Evolutionary conservation across 129 eudicot species (phyloP).

Genomic region (Kitagawia praeruptora): DNA sequence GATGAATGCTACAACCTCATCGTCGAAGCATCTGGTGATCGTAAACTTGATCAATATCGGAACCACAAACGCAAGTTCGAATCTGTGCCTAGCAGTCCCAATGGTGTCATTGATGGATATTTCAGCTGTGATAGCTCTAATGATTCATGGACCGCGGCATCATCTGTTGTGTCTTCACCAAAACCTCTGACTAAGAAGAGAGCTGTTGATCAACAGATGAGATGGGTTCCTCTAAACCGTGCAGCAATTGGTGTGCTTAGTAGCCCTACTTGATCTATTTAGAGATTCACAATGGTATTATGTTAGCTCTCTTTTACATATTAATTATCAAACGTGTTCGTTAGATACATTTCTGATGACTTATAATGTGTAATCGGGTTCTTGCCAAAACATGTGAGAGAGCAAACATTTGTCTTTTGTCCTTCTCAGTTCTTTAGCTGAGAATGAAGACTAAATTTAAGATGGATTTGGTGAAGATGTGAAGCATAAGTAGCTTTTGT

Average conservation of each 20-base stretch:
- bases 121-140: conserved; percentile 65
- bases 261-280: conserved; percentile 36
- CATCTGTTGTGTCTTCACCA: not conserved
- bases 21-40: conserved; percentile 30
- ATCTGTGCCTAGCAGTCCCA: conserved; percentile 59
- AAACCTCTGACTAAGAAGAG: conserved; percentile 10
- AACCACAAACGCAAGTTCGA: conserved; percentile 43
- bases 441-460: conserved; percentile 33
- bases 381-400: conserved; percentile 47
- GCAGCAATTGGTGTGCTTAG: conserved; percentile 26
- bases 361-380: conserved; percentile 24
- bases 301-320: conserved; percentile 22
- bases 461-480: conserved; percentile 25
- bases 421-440: conserved; percentile 36
- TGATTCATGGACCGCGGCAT: conserved; percentile 50
- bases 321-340: conserved; percentile 21
- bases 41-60: conserved; percentile 16
- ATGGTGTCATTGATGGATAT: conserved; percentile 61
- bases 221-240: not conserved
- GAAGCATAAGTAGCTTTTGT: conserved; percentile 11
- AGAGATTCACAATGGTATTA: conserved; percentile 40
- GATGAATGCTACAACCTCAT: conserved; percentile 54
- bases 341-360: conserved; percentile 24
- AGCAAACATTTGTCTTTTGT: conserved; percentile 26
- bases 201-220: conserved; percentile 14